Base-by-base conservation (phyloP, 306 rosid genomes). In the Myrica gale region DNA sequence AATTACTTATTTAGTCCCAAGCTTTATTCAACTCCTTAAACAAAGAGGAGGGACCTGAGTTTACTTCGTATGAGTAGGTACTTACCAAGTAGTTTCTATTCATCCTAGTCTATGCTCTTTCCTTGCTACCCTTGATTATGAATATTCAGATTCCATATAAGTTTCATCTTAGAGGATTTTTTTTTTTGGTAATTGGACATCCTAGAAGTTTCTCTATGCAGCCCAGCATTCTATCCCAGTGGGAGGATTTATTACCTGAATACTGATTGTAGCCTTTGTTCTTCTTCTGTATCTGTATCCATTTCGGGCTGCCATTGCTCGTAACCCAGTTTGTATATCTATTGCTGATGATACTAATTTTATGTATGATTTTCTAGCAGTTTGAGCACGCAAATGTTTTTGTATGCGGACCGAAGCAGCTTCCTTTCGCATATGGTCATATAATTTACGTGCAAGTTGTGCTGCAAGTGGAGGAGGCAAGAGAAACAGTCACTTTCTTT, bases 281-380 rank as follows among this genome's bases (percentile, higher is more conserved):
- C 88, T 86, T 90, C 87, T 89, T 84, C 87, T 81, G 84, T 47
- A 76, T 71, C 93, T 76, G 79, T 43, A 87, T 63, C 85, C 96
- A 69, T 92, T 87, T 70, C 93, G 82, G 37, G 97, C 96, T n/a
- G 88, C 89, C 84, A 92, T 85, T 77, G 92, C 96, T 74, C 93
- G 87, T 87, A 90, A 58, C 13, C 96, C 95, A 19, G 97, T 90
- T 71, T 92, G 97, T 82, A 92, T 84, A 55, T 83, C 86, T 57
- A 88, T 78, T 68, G 93, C 85, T 32, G 93, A 85, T 47, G 84
- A 89, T 81, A 82, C 88, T 75, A 88, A 62, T 69, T 84, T 82
- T 80, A 68, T 85, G 82, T 92, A 92, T 72, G 82, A 19, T 69
- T 74, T 82, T 81, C 90, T 85, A 73, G 85, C 89, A 26, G 75